Conservation (phyloP, 768 basidiomycete genomes). For the Rhodotorula toruloides region DNA sequence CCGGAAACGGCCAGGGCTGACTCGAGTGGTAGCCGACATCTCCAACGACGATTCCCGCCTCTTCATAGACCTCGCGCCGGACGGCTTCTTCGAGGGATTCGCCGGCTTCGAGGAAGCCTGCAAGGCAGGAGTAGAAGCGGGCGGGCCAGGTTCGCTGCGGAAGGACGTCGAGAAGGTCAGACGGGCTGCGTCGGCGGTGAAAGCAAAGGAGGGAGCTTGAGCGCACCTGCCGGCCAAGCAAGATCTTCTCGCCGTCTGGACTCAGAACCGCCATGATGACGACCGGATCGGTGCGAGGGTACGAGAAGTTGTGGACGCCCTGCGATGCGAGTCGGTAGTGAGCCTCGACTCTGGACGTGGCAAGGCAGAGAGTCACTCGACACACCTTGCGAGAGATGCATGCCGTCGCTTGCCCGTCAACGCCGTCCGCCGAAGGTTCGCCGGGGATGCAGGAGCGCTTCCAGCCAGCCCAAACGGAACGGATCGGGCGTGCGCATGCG, state of each 20-base stretch:
- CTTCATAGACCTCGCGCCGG: conserved; percentile 87
- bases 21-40: conserved; percentile 73
- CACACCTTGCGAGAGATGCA: conserved; percentile 54
- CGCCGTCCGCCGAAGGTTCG: conserved; percentile 3
- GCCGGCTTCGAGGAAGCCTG: conserved; percentile 90
- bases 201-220: not conserved
- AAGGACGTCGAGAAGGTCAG: not conserved
- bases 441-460: conserved; percentile 71
- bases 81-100: conserved; percentile 94
- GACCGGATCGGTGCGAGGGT: conserved; percentile 68
- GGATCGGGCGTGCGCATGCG: conserved; percentile 71
- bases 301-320: conserved; percentile 76
- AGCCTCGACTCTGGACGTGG: no score
- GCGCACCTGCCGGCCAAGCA: conserved; percentile 67
- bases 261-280: conserved; percentile 86
- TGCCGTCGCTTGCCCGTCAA: conserved; percentile 17
- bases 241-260: conserved; percentile 69
- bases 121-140: conserved; percentile 76
- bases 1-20: conserved; percentile 49
- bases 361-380: no score
- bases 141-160: conserved; percentile 44
- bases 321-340: no score
- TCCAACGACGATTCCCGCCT: conserved; percentile 83
- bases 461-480: conserved; percentile 93
- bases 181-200: no score